Conservation (phyloP, 768 basidiomycete species). For the Hygrocybe punicea region DNA sequence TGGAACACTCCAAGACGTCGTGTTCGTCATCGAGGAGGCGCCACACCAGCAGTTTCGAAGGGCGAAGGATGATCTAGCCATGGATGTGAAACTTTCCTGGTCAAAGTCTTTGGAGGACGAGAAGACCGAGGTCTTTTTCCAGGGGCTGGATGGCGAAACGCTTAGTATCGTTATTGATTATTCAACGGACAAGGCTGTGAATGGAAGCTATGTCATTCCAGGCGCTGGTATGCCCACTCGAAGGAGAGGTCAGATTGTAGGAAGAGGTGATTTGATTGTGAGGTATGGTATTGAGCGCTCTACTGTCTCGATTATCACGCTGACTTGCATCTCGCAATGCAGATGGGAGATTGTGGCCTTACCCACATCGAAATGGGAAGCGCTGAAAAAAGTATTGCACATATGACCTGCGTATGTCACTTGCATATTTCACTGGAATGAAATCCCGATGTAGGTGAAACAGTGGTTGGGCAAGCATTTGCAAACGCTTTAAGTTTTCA, state of each 20-base stretch:
- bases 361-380: conserved; percentile 13
- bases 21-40: conserved; percentile 54
- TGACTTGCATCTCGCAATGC: neutral
- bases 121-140: conserved; percentile 47
- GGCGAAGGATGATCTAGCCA: conserved; percentile 47
- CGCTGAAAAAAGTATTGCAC: conserved; percentile 11
- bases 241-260: conserved; percentile 39
- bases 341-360: conserved; percentile 19
- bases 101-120: conserved; percentile 43
- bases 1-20: conserved; percentile 56
- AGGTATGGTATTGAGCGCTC: conserved; percentile 31
- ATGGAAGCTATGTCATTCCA: conserved; percentile 44
- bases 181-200: conserved; percentile 40
- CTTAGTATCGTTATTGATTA: conserved; percentile 48
- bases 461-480: too few species aligned
- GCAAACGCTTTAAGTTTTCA: too few species aligned
- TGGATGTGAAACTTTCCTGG: conserved; percentile 54
- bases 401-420: neutral
- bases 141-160: conserved; percentile 51
- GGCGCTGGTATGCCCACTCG: conserved; percentile 60
- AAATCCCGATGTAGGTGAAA: too few species aligned
- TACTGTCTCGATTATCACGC: neutral
- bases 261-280: conserved; percentile 51
- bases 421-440: too few species aligned
- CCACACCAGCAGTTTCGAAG: conserved; percentile 51